These are phyloP conservation scores for Achlya hypogyna DNA, from an alignment of 352 stramenopile species.

Conservation along the genomic window DNA sequence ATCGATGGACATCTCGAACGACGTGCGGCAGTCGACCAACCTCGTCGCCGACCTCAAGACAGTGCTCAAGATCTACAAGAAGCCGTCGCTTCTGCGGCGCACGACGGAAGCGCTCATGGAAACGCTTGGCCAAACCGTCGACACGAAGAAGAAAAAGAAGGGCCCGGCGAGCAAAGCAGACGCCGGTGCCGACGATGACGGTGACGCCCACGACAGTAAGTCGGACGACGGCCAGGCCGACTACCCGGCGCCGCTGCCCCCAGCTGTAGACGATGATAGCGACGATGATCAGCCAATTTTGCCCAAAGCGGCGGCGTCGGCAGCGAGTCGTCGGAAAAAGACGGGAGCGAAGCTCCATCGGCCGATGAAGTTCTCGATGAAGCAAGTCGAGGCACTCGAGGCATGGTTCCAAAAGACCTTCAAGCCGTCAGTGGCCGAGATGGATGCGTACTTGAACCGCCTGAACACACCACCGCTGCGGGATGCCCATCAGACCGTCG, in stretches of 20 bases:
- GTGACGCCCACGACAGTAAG: no score
- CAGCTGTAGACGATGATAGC: not conserved
- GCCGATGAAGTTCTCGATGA: conserved; percentile 82
- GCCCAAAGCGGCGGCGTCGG: conserved; percentile 19
- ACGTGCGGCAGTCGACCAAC: conserved; percentile 62
- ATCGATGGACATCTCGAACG: conserved; percentile 55
- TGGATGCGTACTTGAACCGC: conserved; percentile 61
- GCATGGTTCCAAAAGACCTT: conserved; percentile 83
- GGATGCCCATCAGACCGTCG: conserved; percentile 62
- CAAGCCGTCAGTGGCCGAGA: conserved; percentile 69
- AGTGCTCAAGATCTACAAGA: conserved; percentile 68
- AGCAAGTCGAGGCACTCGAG: conserved; percentile 68
- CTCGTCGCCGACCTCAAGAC: conserved; percentile 67
- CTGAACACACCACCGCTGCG: conserved; percentile 63
- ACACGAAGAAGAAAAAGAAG: conserved; percentile 8
- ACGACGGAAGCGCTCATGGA: conserved; percentile 62
- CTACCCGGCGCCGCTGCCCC: no score
- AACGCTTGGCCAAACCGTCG: conserved; percentile 29
- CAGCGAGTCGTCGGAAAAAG: conserved; percentile 21
- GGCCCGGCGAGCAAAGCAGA: conserved; percentile 12
- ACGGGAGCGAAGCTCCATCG: conserved; percentile 50
- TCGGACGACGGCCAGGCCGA: not conserved
- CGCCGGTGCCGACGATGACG: not conserved
- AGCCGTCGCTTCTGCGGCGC: conserved; percentile 69
- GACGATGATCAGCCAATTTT: conserved; percentile 26